phyloP scores from a whole-genome alignment of 2,329 filamentous ascomycete species.

The Graphilbum sp. region DNA sequence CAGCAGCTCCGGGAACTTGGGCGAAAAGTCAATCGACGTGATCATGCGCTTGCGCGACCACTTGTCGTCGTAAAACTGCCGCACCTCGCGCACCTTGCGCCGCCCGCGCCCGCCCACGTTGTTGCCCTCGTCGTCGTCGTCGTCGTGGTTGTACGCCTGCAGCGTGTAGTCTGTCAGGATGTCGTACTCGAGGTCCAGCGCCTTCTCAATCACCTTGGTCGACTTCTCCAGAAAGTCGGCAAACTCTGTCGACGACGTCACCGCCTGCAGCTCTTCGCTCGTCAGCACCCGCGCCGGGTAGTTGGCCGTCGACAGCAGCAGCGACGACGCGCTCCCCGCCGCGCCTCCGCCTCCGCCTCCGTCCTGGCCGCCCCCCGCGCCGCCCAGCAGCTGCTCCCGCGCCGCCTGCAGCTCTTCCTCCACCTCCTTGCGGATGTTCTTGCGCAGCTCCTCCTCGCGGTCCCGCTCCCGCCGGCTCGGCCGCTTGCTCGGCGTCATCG shows the following conservation, averaged over 20 bases:
- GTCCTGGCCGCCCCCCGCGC: constrained; percentile 7
- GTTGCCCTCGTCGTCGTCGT: constrained; percentile 70
- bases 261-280: constrained; percentile 72
- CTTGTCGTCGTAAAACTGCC: constrained; percentile 85
- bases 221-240: constrained; percentile 89
- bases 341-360: constrained; percentile 53
- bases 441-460: constrained; percentile 74
- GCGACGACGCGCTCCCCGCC: constrained; percentile 49
- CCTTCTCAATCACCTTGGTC: constrained; percentile 91
- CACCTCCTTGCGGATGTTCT: constrained; percentile 73
- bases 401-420: constrained; percentile 77
- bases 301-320: constrained; percentile 27
- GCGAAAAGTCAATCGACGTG: constrained; percentile 86
- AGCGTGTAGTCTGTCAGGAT: constrained; percentile 88
- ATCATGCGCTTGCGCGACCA: constrained; percentile 98
- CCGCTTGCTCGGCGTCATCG: constrained; percentile 50
- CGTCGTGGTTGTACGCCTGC: constrained; percentile 56
- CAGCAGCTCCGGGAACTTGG: constrained; percentile 84
- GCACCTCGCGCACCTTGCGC: constrained; percentile 67
- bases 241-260: constrained; percentile 85
- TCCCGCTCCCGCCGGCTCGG: constrained; percentile 65
- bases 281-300: constrained; percentile 71
- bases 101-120: constrained; percentile 55
- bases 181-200: constrained; percentile 90
- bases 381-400: constrained; percentile 36